Conservation (phyloP, 768 basidiomycete genomes). For the Auricularia cornea region DNA sequence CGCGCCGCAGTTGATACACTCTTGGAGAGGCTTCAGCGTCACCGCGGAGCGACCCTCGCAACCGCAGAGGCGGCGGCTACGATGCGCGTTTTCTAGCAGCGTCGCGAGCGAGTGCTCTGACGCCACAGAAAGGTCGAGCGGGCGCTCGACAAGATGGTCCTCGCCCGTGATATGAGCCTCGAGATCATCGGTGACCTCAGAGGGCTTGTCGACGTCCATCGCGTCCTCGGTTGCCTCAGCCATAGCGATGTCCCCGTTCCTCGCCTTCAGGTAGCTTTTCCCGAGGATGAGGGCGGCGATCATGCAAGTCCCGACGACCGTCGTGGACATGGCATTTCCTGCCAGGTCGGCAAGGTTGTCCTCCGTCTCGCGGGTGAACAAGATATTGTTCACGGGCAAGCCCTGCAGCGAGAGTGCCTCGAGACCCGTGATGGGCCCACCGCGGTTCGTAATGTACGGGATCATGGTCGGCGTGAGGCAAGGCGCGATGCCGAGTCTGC, state of each 20-base stretch:
- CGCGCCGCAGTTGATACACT: constrained; percentile 68
- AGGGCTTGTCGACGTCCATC: constrained; percentile 42
- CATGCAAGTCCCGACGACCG: constrained; percentile 88
- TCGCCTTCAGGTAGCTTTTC: constrained; percentile 52
- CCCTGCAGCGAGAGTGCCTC: constrained; percentile 94
- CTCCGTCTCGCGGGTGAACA: constrained; percentile 87
- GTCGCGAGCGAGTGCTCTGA: constrained; percentile 38
- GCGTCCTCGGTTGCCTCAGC: constrained; percentile 24
- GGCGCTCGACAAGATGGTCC: constrained; percentile 50
- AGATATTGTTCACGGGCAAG: constrained; percentile 82
- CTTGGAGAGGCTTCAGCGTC: constrained; percentile 54
- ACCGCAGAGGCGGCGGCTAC: constrained; percentile 72
- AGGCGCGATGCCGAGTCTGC: constrained; percentile 75
- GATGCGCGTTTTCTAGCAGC: constrained; percentile 55
- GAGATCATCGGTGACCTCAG: constrained; percentile 12
- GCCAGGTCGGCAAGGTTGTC: constrained; percentile 92
- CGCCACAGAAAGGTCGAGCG: constrained; percentile 60
- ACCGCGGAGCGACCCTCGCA: constrained; percentile 85
- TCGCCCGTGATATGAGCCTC: constrained; percentile 63
- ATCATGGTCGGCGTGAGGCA: constrained; percentile 97
- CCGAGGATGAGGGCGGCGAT: constrained; percentile 69
- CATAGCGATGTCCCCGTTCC: constrained; percentile 62
- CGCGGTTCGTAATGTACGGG: constrained; percentile 90
- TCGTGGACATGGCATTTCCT: constrained; percentile 97
- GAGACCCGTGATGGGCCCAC: constrained; percentile 89